These are phyloP conservation scores for Volvox africanus DNA, from an alignment of 139 green algal genomes.

Conservation along the genomic window DNA sequence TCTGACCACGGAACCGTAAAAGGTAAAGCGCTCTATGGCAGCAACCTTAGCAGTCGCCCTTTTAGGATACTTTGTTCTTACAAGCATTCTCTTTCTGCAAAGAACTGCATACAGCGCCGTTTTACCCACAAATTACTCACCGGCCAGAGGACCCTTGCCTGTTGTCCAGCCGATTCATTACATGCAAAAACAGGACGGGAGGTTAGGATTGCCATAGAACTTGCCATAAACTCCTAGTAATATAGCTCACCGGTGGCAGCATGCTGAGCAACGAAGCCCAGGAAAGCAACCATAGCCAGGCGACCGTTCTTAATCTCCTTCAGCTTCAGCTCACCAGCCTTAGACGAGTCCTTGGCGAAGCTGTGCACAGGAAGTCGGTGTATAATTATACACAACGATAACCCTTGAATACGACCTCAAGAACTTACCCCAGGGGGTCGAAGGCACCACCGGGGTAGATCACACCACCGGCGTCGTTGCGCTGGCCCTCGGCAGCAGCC, in stretches of 20 bases:
- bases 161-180: background rate
- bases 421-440: slow-evolving; percentile 81
- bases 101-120: background rate
- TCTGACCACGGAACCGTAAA: background rate
- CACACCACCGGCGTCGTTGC: slow-evolving; percentile 74
- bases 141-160: slow-evolving; percentile 73
- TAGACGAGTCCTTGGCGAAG: slow-evolving; percentile 82
- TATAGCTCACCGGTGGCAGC: slow-evolving; percentile 70
- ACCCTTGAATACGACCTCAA: too few species aligned
- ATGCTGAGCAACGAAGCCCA: slow-evolving; percentile 86
- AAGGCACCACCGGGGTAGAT: slow-evolving; percentile 91
- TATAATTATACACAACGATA: too few species aligned
- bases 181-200: background rate
- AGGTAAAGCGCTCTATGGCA: background rate
- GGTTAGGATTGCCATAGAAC: background rate
- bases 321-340: slow-evolving; percentile 80
- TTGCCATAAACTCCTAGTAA: background rate
- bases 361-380: slow-evolving; percentile 9
- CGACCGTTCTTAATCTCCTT: slow-evolving; percentile 97
- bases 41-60: background rate
- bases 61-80: too few species aligned
- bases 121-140: background rate
- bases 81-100: too few species aligned
- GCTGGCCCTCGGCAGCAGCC: slow-evolving; percentile 77
- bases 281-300: slow-evolving; percentile 77